phyloP scores from a whole-genome alignment of 192 early-diverging fungal species.

The Gamsiella multidivaricata region DNA sequence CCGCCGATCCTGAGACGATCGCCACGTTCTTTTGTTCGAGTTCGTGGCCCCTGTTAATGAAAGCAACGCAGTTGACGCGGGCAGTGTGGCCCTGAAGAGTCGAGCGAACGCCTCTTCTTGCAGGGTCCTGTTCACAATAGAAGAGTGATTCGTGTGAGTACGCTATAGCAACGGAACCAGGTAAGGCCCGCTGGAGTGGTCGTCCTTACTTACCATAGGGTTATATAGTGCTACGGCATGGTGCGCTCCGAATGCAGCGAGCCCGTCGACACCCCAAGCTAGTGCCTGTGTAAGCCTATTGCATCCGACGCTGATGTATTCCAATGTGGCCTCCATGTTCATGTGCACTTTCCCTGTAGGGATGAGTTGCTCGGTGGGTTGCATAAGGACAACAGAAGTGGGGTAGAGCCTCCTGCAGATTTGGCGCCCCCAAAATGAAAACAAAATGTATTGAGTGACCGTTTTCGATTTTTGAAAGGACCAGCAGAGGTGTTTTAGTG shows the following conservation, averaged over 20 bases:
- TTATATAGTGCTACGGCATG: slow-evolving; percentile 77
- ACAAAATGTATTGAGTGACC: too few species aligned
- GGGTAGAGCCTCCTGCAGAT: too few species aligned
- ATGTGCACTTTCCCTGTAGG: too few species aligned
- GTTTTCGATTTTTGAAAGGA: too few species aligned
- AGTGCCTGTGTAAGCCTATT: slow-evolving; percentile 73
- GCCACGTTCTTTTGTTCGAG: slow-evolving; percentile 63
- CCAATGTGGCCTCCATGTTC: slow-evolving; percentile 56
- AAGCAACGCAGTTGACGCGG: slow-evolving; percentile 82
- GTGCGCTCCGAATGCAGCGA: slow-evolving; percentile 80
- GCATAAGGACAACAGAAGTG: too few species aligned
- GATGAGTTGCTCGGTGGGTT: too few species aligned
- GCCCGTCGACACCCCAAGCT: slow-evolving; percentile 67
- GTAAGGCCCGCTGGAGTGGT: neutral
- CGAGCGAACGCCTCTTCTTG: slow-evolving; percentile 57
- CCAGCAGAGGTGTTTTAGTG: too few species aligned
- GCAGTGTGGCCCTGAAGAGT: slow-evolving; percentile 81
- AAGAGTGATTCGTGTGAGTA: neutral
- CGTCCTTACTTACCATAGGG: slow-evolving; percentile 62
- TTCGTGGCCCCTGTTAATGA: slow-evolving; percentile 67
- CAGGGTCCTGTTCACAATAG: slow-evolving; percentile 52
- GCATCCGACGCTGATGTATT: slow-evolving; percentile 72
- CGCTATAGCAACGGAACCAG: neutral
- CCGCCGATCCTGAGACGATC: slow-evolving; percentile 83
- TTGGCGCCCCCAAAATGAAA: too few species aligned